These are phyloP conservation scores for Penicillium olsonii DNA, from an alignment of 2,329 filamentous ascomycete genomes.

Conservation along the genomic window DNA sequence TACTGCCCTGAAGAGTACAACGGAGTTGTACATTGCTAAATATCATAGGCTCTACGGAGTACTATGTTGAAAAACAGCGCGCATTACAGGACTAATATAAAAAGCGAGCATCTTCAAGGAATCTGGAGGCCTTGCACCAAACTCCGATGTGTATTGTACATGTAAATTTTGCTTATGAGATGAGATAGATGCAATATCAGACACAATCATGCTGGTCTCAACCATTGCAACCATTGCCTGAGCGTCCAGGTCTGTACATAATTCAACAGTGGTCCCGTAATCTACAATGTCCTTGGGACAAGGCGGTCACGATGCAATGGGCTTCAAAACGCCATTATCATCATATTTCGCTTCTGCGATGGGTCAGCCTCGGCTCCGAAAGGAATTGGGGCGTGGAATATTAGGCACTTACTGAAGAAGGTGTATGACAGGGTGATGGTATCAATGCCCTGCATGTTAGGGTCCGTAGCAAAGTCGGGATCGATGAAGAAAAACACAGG, in stretches of 20 bases:
- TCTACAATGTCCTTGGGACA: background rate
- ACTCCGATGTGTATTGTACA: slow-evolving; percentile 22
- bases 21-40: too few species aligned
- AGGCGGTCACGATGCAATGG: slow-evolving; percentile 46
- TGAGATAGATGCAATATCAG: slow-evolving; percentile 12
- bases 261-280: too few species aligned
- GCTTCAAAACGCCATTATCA: slow-evolving; percentile 70
- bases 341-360: slow-evolving; percentile 76
- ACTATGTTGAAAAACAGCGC: too few species aligned
- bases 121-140: slow-evolving; percentile 1
- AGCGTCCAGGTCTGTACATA: background rate
- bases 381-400: background rate
- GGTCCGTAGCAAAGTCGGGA: slow-evolving; percentile 87
- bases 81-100: background rate
- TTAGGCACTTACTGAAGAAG: slow-evolving; percentile 78
- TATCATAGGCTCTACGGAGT: too few species aligned
- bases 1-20: too few species aligned
- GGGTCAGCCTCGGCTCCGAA: slow-evolving; percentile 25
- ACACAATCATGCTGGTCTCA: background rate
- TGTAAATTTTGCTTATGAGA: slow-evolving; percentile 16
- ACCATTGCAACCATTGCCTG: background rate
- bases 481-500: slow-evolving; percentile 99
- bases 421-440: slow-evolving; percentile 96
- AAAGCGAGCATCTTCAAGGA: slow-evolving; percentile 4
- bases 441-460: slow-evolving; percentile 91